Percentiles rank a stretch among this genome's conserved stretches.
phyloP scores from a whole-genome alignment of 2,329 filamentous ascomycete species.

The Cephalotrichum gorgonifer region DNA sequence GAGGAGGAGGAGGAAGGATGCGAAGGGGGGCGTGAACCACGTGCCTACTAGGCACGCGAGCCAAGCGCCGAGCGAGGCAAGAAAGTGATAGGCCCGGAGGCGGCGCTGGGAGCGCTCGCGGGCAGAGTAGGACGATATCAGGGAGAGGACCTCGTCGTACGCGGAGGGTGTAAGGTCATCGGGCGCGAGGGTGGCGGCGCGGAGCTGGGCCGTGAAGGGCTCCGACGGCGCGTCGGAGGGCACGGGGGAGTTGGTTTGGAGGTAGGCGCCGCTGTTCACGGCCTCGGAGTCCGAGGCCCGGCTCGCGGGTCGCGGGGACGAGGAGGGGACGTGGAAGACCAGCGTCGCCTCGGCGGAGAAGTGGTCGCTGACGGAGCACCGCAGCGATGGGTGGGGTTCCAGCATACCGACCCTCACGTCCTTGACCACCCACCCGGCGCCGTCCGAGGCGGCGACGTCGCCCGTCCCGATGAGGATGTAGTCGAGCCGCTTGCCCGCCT shows the following conservation, averaged over 20 bases:
- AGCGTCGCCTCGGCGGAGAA: constrained; percentile 84
- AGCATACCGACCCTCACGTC: constrained; percentile 68
- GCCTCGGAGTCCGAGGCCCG: constrained; percentile 8
- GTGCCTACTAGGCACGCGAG: constrained; percentile 69
- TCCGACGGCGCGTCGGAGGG: constrained; percentile 12
- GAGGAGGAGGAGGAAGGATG: constrained; percentile 71
- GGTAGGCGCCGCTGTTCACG: constrained; percentile 25
- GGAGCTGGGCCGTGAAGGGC: constrained; percentile 22
- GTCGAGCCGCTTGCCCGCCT: constrained; percentile 75
- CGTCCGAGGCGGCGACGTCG: constrained; percentile 17
- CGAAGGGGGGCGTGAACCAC: constrained; percentile 74
- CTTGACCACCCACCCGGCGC: constrained; percentile 56
- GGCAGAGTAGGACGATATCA: constrained; percentile 55
- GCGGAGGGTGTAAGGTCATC: constrained; percentile 13
- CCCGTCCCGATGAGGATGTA: constrained; percentile 77
- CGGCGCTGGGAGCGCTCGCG: constrained; percentile 65
- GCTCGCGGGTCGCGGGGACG: constrained; percentile 8
- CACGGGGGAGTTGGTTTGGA: constrained; percentile 21
- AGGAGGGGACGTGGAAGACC: constrained; percentile 28
- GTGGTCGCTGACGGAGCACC: constrained; percentile 87
- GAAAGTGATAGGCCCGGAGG: constrained; percentile 66
- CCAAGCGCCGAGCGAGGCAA: constrained; percentile 53
- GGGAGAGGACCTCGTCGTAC: constrained; percentile 59
- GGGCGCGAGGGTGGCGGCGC: constrained; percentile 11
- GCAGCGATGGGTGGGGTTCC: constrained; percentile 66